phyloP scores from a whole-genome alignment of 805 yeast genomes.

The Suhomyces pyralidae region DNA sequence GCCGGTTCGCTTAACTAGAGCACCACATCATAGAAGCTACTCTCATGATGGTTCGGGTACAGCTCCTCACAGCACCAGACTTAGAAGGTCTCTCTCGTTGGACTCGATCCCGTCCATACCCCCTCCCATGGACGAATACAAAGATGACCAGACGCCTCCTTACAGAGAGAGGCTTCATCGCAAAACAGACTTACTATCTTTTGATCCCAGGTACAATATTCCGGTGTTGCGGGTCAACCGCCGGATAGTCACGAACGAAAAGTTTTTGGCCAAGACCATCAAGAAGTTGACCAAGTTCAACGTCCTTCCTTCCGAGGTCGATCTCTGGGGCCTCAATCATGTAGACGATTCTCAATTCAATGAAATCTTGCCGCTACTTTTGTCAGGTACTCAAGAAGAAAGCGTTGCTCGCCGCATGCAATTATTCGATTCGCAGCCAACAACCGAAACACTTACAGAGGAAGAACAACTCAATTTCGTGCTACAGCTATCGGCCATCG shows the following conservation, averaged over 20 bases:
- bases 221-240: slow-evolving; percentile 23
- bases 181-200: slow-evolving; percentile 19
- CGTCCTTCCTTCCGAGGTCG: slow-evolving; percentile 15
- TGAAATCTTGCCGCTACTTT: slow-evolving; percentile 16
- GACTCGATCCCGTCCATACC: slow-evolving; percentile 7
- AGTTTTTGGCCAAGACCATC: slow-evolving; percentile 16
- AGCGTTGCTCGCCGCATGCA: not conserved
- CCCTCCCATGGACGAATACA: slow-evolving; percentile 7
- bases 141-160: slow-evolving; percentile 18
- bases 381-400: slow-evolving; percentile 8
- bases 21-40: not conserved
- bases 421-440: not conserved
- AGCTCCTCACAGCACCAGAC: not conserved
- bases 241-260: slow-evolving; percentile 16
- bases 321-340: slow-evolving; percentile 21
- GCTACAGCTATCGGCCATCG: not conserved
- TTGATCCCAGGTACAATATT: slow-evolving; percentile 20
- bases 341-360: slow-evolving; percentile 21
- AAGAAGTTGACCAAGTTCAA: slow-evolving; percentile 15
- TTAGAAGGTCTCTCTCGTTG: not conserved
- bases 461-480: slow-evolving; percentile 4
- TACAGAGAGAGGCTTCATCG: slow-evolving; percentile 20
- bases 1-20: not conserved
- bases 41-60: not conserved
- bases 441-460: not conserved